Conservation (phyloP, 2,329 filamentous ascomycete genomes). For the Anthostomella pinea region DNA sequence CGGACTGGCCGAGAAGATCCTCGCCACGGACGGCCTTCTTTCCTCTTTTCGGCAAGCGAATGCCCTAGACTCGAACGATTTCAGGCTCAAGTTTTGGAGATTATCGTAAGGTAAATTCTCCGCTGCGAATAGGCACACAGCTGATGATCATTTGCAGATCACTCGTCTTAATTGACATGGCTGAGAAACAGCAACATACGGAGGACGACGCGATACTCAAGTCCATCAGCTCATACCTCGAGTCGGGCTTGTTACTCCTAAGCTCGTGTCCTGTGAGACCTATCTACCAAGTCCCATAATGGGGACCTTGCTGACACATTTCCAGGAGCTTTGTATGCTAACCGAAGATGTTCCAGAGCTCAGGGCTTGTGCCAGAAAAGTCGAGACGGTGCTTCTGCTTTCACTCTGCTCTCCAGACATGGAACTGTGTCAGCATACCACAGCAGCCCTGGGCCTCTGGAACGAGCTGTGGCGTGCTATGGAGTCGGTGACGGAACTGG, state of each 20-base stretch:
- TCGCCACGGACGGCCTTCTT: constrained; percentile 38
- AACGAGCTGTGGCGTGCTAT: too few species aligned
- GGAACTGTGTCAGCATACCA: constrained; percentile 63
- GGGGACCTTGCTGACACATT: constrained; percentile 7
- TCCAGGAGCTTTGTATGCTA: constrained; percentile 53
- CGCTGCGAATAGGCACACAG: too few species aligned
- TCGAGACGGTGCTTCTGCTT: constrained; percentile 62
- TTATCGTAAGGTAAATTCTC: constrained; percentile 43
- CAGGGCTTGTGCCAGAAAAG: constrained; percentile 48
- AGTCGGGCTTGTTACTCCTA: constrained; percentile 52
- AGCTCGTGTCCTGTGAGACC: constrained; percentile 46
- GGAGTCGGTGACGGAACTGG: constrained; percentile 44
- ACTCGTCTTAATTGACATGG: constrained; percentile 46
- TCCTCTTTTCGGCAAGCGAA: constrained; percentile 35
- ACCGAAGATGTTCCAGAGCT: constrained; percentile 55
- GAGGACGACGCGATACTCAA: constrained; percentile 43
- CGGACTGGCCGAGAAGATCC: constrained; percentile 47
- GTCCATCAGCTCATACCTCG: constrained; percentile 54
- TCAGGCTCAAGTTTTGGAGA: constrained; percentile 49
- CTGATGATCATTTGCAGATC: constrained; percentile 36
- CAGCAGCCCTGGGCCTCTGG: constrained; percentile 58
- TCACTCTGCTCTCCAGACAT: constrained; percentile 64
- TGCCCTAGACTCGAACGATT: constrained; percentile 35
- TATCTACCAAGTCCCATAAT: too few species aligned
- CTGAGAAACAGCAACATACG: constrained; percentile 44